Evolutionary conservation across 2,329 filamentous ascomycete genomes (phyloP), one percentile per base, ranked within the genome.

Genomic region (Chrysoporthe austroafricana): DNA sequence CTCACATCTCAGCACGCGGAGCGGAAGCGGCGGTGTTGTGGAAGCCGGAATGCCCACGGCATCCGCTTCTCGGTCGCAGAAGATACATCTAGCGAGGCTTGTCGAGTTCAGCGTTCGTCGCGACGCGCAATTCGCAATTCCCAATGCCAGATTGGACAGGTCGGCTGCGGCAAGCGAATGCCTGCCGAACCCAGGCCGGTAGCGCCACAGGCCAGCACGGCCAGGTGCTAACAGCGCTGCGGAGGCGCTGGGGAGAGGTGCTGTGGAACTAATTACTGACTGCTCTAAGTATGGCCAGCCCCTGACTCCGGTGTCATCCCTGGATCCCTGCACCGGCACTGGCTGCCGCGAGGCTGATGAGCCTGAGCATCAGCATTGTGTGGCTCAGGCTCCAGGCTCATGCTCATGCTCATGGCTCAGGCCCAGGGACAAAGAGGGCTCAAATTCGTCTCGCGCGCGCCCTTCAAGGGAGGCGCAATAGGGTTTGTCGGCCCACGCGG

Each of bases 1-100:
- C 60, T 61, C 67, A 64, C 67, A 69, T 67, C 43, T 52, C 42
- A 32, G 34, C n/a, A 62, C 56, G 42, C 42, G 57, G 56, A n/a
- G 44, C 16, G 16, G 52, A 54, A 43, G 63, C 9, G 59, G 52
- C 32, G 58, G 18, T 62, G 26, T 67, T 39, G 11, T 60, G 52
- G 56, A 48, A 34, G 18, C 39, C 48, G 61, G 18, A 44, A 57
- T 66, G 61, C 64, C 67, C 43, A 14, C n/a, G 61, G 46, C 61
- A 56, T 26, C 61, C 61, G 61, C 46, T 36, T 52, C 39, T 39
- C 11, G 39, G 21, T 39, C n/a, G 36, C 34, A 54, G 18, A 4
- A n/a, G n/a, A n/a, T 43, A 50, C 61, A 63, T 63, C n/a, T n/a
- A 9, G 61, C 39, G 48, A 18, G 52, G 59, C 46, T 62, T 62